phyloP scores from a whole-genome alignment of 2,329 filamentous ascomycete genomes.

The Cladophialophora carrionii region DNA sequence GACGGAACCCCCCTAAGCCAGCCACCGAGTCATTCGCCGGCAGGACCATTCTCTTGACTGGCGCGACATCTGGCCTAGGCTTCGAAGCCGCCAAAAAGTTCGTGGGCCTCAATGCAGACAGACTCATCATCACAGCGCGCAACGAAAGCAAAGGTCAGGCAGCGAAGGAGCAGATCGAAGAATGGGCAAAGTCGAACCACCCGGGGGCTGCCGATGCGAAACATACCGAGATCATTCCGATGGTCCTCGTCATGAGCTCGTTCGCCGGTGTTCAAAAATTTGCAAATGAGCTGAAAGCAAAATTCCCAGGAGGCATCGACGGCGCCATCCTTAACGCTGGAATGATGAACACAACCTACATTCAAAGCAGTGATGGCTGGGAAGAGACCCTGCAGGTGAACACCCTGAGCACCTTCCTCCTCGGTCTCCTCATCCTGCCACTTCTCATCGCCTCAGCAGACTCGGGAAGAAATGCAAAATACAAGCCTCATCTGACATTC shows the following conservation, averaged over 20 bases:
- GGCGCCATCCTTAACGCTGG: constrained; percentile 54
- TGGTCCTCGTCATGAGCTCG: constrained; percentile 53
- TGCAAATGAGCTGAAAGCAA: constrained; percentile 40
- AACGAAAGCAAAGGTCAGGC: constrained; percentile 48
- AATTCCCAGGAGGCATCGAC: constrained; percentile 47
- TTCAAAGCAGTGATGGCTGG: constrained; percentile 50
- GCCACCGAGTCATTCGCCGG: constrained; percentile 48
- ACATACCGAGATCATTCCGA: constrained; percentile 47
- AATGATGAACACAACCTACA: constrained; percentile 47
- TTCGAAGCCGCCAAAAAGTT: constrained; percentile 56
- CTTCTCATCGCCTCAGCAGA: constrained; percentile 48
- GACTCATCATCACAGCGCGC: constrained; percentile 54
- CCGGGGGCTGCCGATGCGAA: constrained; percentile 39
- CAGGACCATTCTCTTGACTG: constrained; percentile 55
- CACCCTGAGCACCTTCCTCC: constrained; percentile 58
- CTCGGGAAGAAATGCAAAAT: constrained; percentile 23
- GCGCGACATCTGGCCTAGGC: constrained; percentile 57
- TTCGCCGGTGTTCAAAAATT: constrained; percentile 53
- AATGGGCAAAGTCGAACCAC: constrained; percentile 4
- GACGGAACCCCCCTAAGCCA: constrained; percentile 37
- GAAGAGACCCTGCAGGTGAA: constrained; percentile 63
- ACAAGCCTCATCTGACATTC: constrained; percentile 49
- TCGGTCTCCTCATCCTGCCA: constrained; percentile 58
- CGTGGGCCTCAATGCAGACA: constrained; percentile 48
- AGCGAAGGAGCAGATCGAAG: constrained; percentile 47